Conservation (phyloP, 2,329 filamentous ascomycete genomes). For the Cyphellophora europaea region DNA sequence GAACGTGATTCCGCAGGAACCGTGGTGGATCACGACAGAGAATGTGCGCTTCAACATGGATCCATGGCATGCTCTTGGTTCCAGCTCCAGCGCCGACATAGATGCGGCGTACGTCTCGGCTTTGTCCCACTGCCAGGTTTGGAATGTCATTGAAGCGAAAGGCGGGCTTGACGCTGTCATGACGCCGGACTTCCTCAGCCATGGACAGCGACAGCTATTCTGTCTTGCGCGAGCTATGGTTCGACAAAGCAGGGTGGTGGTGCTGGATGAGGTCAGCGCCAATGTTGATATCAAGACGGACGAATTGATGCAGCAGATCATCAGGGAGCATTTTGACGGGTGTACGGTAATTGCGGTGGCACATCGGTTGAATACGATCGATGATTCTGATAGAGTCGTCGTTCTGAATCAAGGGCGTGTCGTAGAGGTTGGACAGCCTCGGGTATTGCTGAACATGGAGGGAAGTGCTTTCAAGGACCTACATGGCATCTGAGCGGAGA, state of each 20-base stretch:
- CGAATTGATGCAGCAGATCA: constrained; percentile 45
- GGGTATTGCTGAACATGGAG: constrained; percentile 21
- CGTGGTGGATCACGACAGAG: constrained; percentile 17
- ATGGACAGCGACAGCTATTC: constrained; percentile 57
- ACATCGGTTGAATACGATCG: constrained; percentile 51
- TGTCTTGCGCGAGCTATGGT: constrained; percentile 53
- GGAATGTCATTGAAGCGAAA: constrained; percentile 27
- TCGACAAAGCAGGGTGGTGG: constrained; percentile 32
- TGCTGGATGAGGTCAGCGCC: constrained; percentile 33
- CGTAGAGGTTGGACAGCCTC: constrained; percentile 16
- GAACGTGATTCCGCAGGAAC: constrained; percentile 23
- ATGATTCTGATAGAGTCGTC: constrained; percentile 50
- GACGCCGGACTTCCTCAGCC: constrained; percentile 40
- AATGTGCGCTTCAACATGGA: constrained; percentile 27
- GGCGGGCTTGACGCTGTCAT: constrained; percentile 34
- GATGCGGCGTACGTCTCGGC: constrained; percentile 28
- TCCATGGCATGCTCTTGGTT: constrained; percentile 18
- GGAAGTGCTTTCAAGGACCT: constrained; percentile 20
- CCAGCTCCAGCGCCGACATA: background rate
- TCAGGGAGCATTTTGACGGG: constrained; percentile 43
- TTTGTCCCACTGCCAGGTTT: constrained; percentile 29
- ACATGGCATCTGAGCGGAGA: constrained; percentile 9
- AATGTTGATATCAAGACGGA: constrained; percentile 52
- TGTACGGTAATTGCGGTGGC: constrained; percentile 53
- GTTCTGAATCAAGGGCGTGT: constrained; percentile 37